Evolutionary conservation across 257 asterid genomes (phyloP), one percentile per base, ranked within the genome.

Genomic region (Jacaranda mimosifolia): DNA sequence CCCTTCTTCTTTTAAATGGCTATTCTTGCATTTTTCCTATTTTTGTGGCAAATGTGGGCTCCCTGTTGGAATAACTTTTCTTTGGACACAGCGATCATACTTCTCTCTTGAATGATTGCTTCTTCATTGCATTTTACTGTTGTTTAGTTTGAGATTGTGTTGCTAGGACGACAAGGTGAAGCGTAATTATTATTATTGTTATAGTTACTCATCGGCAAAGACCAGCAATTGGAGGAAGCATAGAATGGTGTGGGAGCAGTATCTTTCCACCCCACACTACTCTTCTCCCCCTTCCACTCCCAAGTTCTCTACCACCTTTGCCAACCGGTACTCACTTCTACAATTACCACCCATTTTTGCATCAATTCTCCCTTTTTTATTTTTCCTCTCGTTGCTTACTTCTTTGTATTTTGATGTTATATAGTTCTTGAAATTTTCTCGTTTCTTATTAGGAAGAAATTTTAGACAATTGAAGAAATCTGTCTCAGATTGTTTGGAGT

Each of bases 231-330:
- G 21, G 49, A 48, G 74, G 3, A 68, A 8, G 9, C 42, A 39
- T 32, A 72, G 21, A 73, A 85, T 85, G 89, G 86, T 79, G 77
- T 76, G 75, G 85, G 89, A 85, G 77, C 76, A 82, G 26, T 63
- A 75, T 66, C 35, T 42, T 9, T 11, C 77, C 32, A 49, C 72
- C 19, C 73, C 49, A n/a, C 79, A 9, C 43, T 18, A 40, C 43
- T 73, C 42, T 48, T 66, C 77, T 65, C 85, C 80, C 51, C 43
- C 81, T 64, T 15, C 89, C 74, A 62, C 91, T 55, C 85, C 90
- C 36, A 81, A 77, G 63, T 80, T 86, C 83, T 82, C 84, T 18
- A 86, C 82, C 79, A 68, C 93, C 56, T 86, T 83, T 45, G 81
- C 93, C 70, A 81, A 79, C 82, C 84, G 93, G 93, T 89, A 83